Percentiles rank a stretch among this genome's conserved stretches.
Conservation (phyloP, 441 rosid genomes). For the Kokia cookei region DNA sequence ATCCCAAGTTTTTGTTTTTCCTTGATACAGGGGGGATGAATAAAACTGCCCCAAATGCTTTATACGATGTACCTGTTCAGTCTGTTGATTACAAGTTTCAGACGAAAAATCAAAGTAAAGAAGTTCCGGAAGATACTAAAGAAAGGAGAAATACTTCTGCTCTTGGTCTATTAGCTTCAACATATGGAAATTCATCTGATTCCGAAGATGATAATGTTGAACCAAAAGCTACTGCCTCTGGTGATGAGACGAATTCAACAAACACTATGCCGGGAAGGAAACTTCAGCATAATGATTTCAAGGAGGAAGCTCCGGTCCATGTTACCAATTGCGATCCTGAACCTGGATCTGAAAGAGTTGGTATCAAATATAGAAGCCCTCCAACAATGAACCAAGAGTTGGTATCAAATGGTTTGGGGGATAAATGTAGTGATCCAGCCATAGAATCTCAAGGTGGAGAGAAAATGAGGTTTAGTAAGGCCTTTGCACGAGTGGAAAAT, state of each 20-base stretch:
- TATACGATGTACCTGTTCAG: constrained; percentile 44
- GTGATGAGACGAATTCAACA: constrained; percentile 20
- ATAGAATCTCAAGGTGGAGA: constrained; percentile 20
- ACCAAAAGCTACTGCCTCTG: constrained; percentile 23
- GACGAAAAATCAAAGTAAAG: constrained; percentile 27
- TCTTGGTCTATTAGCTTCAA: constrained; percentile 74
- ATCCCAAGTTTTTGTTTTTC: neutral
- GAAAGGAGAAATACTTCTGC: constrained; percentile 37
- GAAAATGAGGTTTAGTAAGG: constrained; percentile 24
- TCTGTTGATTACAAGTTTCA: constrained; percentile 28
- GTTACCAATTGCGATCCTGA: constrained; percentile 12
- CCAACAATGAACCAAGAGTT: constrained; percentile 4
- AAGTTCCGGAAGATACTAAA: constrained; percentile 22
- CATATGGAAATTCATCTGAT: constrained; percentile 88
- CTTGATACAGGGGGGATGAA: constrained; percentile 37
- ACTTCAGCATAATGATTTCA: constrained; percentile 12
- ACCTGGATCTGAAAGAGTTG: constrained; percentile 15
- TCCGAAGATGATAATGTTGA: constrained; percentile 72
- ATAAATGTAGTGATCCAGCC: constrained; percentile 14
- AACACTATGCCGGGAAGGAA: constrained; percentile 22
- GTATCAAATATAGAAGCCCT: constrained; percentile 25
- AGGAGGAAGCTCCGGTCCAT: constrained; percentile 27
- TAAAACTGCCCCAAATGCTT: constrained; percentile 27
- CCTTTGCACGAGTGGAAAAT: constrained; percentile 12
- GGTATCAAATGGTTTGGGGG: constrained; percentile 22